Conservation (phyloP, 2,329 filamentous ascomycete species). For the Colletotrichum sp. region DNA sequence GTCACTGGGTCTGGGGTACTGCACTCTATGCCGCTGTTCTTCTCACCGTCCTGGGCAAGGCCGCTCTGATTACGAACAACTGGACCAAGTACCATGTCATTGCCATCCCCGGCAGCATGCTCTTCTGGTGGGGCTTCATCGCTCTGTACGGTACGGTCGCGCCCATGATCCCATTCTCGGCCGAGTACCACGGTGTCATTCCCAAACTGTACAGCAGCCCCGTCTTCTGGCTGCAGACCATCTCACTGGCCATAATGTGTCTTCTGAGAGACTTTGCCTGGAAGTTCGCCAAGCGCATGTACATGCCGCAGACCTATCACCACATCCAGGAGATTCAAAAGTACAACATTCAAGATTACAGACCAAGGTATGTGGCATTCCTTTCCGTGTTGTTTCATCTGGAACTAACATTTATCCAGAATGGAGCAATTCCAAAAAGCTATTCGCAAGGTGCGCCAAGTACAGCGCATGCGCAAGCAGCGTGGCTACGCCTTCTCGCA, state of each 20-base stretch:
- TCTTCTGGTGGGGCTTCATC: slow-evolving; percentile 90
- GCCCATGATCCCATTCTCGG: slow-evolving; percentile 80
- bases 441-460: slow-evolving; percentile 96
- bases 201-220: slow-evolving; percentile 81
- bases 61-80: slow-evolving; percentile 91
- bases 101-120: slow-evolving; percentile 91
- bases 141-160: slow-evolving; percentile 87
- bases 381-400: neutral
- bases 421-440: slow-evolving; percentile 99
- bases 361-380: slow-evolving; percentile 73
- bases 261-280: slow-evolving; percentile 88
- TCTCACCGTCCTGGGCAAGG: slow-evolving; percentile 92
- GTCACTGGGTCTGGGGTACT: slow-evolving; percentile 98
- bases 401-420: slow-evolving; percentile 46
- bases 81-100: slow-evolving; percentile 99
- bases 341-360: slow-evolving; percentile 99
- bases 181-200: slow-evolving; percentile 85
- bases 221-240: slow-evolving; percentile 89
- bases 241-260: slow-evolving; percentile 81
- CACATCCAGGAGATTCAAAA: slow-evolving; percentile 99
- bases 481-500: slow-evolving; percentile 98
- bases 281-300: slow-evolving; percentile 99
- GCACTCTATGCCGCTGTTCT: slow-evolving; percentile 94
- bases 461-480: slow-evolving; percentile 99
- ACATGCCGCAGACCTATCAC: slow-evolving; percentile 92